Conservation (phyloP, 164 flowering plant genomes). For the Nymphaea thermarum region DNA sequence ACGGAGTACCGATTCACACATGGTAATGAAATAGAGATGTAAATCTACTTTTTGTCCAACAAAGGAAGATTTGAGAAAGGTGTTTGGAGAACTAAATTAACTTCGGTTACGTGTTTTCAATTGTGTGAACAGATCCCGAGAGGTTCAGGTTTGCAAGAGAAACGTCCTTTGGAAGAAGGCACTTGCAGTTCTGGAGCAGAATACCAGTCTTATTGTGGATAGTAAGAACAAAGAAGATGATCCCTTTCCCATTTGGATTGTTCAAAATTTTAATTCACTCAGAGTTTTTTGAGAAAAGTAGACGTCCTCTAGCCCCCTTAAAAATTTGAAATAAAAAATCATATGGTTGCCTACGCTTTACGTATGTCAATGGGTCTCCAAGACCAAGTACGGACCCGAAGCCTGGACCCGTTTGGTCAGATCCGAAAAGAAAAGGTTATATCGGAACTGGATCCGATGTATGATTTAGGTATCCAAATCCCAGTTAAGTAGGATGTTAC, state of each 20-base stretch:
- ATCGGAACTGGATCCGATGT: too few species aligned
- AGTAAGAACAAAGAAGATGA: constrained; percentile 16
- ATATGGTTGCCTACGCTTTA: too few species aligned
- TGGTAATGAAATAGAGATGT: constrained; percentile 19
- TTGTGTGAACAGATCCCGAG: constrained; percentile 56
- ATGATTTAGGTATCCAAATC: too few species aligned
- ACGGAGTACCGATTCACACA: constrained; percentile 50
- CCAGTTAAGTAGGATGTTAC: too few species aligned
- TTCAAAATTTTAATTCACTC: too few species aligned
- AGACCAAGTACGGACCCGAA: too few species aligned
- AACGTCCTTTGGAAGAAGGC: constrained; percentile 67
- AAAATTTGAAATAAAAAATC: too few species aligned
- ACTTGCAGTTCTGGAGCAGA: constrained; percentile 58
- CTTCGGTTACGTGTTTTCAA: background rate
- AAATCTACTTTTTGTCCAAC: background rate
- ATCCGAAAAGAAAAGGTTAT: too few species aligned
- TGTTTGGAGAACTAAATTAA: background rate
- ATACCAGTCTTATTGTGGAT: constrained; percentile 49
- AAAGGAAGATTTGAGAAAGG: background rate
- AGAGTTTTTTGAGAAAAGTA: too few species aligned
- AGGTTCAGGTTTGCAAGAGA: constrained; percentile 68
- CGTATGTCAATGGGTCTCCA: too few species aligned
- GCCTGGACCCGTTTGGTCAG: too few species aligned
- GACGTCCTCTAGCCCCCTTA: too few species aligned
- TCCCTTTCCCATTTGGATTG: background rate